Percentiles rank a stretch among this genome's conserved stretches.
phyloP scores from a whole-genome alignment of 2,329 filamentous ascomycete species.

The Simplicillium aogashimaense region DNA sequence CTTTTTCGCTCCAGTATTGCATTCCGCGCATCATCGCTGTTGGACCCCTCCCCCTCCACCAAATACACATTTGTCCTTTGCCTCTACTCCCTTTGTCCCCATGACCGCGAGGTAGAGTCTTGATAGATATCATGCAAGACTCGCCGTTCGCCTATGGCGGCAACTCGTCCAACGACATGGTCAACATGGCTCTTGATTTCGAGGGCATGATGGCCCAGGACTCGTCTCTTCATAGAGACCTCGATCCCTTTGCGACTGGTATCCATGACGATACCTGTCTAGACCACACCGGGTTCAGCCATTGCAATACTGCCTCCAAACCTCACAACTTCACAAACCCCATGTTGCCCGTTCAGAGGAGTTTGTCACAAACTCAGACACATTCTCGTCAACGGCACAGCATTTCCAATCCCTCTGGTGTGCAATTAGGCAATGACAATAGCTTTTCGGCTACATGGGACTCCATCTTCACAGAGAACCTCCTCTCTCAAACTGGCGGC shows the following conservation, averaged over 20 bases:
- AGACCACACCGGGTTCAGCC: slow-evolving; percentile 11
- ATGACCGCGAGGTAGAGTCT: slow-evolving; percentile 17
- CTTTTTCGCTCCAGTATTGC: too few species aligned
- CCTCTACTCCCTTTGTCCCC: slow-evolving; percentile 7
- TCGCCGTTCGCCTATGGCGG: slow-evolving; percentile 12
- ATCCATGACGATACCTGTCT: slow-evolving; percentile 23
- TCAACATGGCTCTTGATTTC: slow-evolving; percentile 16
- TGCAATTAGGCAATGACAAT: background rate
- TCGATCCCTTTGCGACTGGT: slow-evolving; percentile 16
- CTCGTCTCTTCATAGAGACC: slow-evolving; percentile 13
- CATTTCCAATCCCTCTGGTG: slow-evolving; percentile 3
- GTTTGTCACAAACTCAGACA: slow-evolving; percentile 4
- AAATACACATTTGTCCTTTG: background rate
- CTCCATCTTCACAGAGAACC: slow-evolving; percentile 3
- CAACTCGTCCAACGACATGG: slow-evolving; percentile 16
- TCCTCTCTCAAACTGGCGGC: slow-evolving; percentile 3
- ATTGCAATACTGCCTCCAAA: slow-evolving; percentile 4
- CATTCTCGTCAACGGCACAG: slow-evolving; percentile 6
- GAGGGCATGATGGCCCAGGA: slow-evolving; percentile 15
- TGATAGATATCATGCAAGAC: slow-evolving; percentile 11
- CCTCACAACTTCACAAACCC: background rate
- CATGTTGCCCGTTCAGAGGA: slow-evolving; percentile 5
- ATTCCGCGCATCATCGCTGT: background rate
- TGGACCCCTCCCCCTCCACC: slow-evolving; percentile 1
- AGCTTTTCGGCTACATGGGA: slow-evolving; percentile 5